Evolutionary conservation across 495 filamentous ascomycete species (phyloP), one percentile per base, ranked within the genome.

Genomic region (Astrothelium subdiscretum): DNA sequence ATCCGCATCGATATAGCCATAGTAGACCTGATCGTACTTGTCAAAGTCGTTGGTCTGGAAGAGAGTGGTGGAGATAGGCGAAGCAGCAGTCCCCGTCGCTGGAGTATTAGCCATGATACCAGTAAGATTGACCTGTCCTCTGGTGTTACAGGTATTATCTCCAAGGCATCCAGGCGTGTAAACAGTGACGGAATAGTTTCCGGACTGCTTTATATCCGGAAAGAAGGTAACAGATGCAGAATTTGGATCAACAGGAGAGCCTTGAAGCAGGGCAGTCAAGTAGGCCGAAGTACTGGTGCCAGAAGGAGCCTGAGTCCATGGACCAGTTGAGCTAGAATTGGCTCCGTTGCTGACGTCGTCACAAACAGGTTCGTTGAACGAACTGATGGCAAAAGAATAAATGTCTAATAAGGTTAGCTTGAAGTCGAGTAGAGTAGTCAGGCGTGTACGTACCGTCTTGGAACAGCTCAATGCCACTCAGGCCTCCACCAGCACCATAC

Each of bases 21-120:
- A 85, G 71, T 91, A 96, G 62, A 97, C 83, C 61, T 86, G 83
- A 68, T 97, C 95, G 66, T 94, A 96, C 74, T 97, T 99, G 75
- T 96, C 90, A 69, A 85, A 90, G 66, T 90, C 75, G 73, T 97
- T 97, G 20, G 91, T 96, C 75, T 99, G 95, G 70, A 79, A 92
- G 13, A 95, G 71, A 15, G 75, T 71, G 0, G 80, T 74, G 18
- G 79, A 70, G 12, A 77, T 62, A 31, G 81, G 74, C 61, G 76
- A 32, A 27, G 43, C 63, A 8, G 72, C 64, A 32, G 80, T 78
- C 18, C 64, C 79, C 32, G 76, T 78, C 1, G 80, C 77, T 29
- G n/a, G 22, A 29, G 48, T 8, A 29, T 54, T 29, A 11, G 44
- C 60, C 72, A 91, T 83, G 20, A 79, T 80, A 3, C 85, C 90